These are phyloP conservation scores for Rhizomucor pusillus DNA, from an alignment of 371 early-diverging fungal species.

Conservation along the genomic window DNA sequence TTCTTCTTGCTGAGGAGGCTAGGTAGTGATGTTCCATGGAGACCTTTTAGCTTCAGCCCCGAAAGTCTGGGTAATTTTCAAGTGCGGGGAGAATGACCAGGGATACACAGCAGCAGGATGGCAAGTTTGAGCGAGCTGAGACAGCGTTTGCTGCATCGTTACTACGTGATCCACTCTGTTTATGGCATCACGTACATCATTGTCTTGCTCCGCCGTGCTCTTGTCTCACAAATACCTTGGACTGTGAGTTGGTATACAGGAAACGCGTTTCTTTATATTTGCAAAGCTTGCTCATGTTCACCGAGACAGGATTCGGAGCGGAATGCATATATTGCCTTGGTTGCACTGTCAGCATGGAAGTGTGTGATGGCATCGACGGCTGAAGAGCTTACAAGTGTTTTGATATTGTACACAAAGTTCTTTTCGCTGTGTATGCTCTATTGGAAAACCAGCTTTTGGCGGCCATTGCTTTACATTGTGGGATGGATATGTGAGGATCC, in stretches of 20 bases:
- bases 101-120: conserved; percentile 12
- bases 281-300: neutral
- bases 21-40: too few species aligned
- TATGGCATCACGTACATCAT: conserved; percentile 25
- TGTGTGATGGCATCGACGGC: conserved; percentile 42
- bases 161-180: conserved; percentile 48
- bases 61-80: too few species aligned
- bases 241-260: neutral
- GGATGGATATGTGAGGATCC: conserved; percentile 44
- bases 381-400: conserved; percentile 55
- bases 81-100: too few species aligned
- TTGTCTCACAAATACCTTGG: neutral
- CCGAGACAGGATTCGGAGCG: conserved; percentile 27
- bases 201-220: neutral
- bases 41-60: too few species aligned
- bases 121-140: conserved; percentile 36
- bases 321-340: conserved; percentile 26
- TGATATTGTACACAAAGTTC: conserved; percentile 56
- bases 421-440: conserved; percentile 44
- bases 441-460: conserved; percentile 32
- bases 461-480: conserved; percentile 31
- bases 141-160: conserved; percentile 50
- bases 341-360: conserved; percentile 36
- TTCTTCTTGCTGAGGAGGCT: too few species aligned
- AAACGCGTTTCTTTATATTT: neutral